A percentile compares a stretch with the other conserved stretches of the same genome.
phyloP scores from a whole-genome alignment of 2,329 filamentous ascomycete species.

The Ceratocystis diversiconidia region DNA sequence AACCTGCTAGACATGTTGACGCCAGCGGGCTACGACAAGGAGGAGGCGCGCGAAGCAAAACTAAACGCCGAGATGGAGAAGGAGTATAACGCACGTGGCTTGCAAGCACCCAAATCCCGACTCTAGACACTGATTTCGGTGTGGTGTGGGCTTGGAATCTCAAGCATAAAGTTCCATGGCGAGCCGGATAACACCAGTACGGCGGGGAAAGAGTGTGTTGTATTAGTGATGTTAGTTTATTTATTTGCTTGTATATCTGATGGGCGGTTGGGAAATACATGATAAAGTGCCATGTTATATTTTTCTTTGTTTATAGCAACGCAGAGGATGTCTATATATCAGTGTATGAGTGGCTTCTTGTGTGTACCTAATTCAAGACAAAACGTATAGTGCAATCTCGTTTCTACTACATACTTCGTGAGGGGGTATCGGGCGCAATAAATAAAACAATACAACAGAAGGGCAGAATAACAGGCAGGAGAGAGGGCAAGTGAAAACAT shows the following conservation, averaged over 20 bases:
- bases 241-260: not conserved
- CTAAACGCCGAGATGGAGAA: constrained; percentile 36
- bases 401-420: not conserved
- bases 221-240: not conserved
- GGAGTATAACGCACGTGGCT: constrained; percentile 22
- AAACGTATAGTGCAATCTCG: not conserved
- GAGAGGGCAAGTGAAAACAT: too few relatives aligned
- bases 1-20: constrained; percentile 47
- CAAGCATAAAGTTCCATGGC: not conserved
- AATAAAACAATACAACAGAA: constrained; percentile 13
- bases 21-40: constrained; percentile 33
- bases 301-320: not conserved
- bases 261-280: not conserved
- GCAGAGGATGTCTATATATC: not conserved
- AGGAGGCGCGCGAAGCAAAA: constrained; percentile 33
- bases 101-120: constrained; percentile 27
- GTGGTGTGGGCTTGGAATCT: not conserved
- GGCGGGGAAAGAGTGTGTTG: not conserved
- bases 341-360: not conserved
- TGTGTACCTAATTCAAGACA: not conserved
- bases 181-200: not conserved
- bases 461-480: not conserved
- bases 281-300: not conserved
- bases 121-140: not conserved
- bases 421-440: constrained; percentile 3